Base-by-base conservation (phyloP, 495 filamentous ascomycete genomes). In the Extremus antarcticus region DNA sequence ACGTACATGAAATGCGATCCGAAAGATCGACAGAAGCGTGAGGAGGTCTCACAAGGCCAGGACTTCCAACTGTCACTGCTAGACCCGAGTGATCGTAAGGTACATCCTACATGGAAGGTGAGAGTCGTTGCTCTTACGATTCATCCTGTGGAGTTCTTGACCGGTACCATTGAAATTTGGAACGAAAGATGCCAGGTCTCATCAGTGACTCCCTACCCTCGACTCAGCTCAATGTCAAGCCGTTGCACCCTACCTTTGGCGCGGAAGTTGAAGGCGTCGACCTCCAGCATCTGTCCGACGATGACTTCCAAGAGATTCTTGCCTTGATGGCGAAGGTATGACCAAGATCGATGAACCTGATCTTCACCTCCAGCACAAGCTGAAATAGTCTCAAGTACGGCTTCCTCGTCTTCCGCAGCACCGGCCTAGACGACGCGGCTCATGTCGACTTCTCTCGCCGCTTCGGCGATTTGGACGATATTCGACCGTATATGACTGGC, bases 391-490 rank as follows among this genome's bases (percentile, higher is more conserved):
- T 22, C 2, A 20, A 81, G 78, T 81, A 81, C 62, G 80, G 78
- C 47, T 70, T 83, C 19, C 68, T 70, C 57, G 73, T 80, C 25
- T 77, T 81, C 65, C 76, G 80, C 21, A 62, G 71, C 47, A 78
- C 79, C 8, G 64, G 67, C 22, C 66, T 83, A 25, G 65, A 70
- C 53, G 78, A 82, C 63, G 66, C 63, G n/a, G 52, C 63, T 0
- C 79, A 84, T 57, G 72, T 84, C 35, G 61, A 66, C 22, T 80
- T 82, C 67, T 74, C 56, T 17, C 74, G 59, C 3, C 71, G 69
- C 11, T 73, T 83, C 53, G 80, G 78, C 17, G 76, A 79, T 25
- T 72, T 82, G 1, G 80, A 83, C 68, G 74, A 79, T 58, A 74
- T 80, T n/a, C 68, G 64, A 4, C 77, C 76, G 1, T 82, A 76